Base-by-base conservation (phyloP, 2,329 filamentous ascomycete species). In the Xylaria sp. region DNA sequence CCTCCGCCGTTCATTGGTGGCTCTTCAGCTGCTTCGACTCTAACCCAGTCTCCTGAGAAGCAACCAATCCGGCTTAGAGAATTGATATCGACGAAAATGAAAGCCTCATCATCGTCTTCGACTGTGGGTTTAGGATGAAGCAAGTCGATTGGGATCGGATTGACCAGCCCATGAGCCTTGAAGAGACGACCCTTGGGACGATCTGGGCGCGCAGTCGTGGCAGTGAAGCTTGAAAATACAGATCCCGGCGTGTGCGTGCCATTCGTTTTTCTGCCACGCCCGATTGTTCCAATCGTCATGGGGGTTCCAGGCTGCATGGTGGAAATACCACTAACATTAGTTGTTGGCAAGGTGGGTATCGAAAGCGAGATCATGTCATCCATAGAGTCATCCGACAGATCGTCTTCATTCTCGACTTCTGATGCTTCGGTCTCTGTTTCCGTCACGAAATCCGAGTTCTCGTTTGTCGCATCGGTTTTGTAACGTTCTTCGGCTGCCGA, bases 11-110 rank as follows among this genome's bases (percentile, higher is more conserved):
- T 91, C 18, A 84, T 82, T 25, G 88, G 91, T 68, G 93, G 92
- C 77, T 94, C 93, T 72, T 92, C 87, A 0, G 92, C 88, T 6
- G 89, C 86, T 81, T 97, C 94, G 12, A 98, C 85, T 25, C 92
- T 90, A 12, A 97, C 94, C 96, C 96, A 99, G 78, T 99, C 96
- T 36, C 96, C 96, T 0, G 95, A 98, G 78, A 99, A 99, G 80
- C 95, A 98, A 18, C 95, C 94, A 63, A 99, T 91, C 74, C 94
- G 94, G 15, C 93, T 91, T 23, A 99, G 82, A 1, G 93, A 93
- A 66, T 89, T 91, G 8, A 97, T 91, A 75, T 98, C 94, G 5
- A 99, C 94, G 76, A 95, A 99, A 1, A 98, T 88, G 57, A 96
- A 90, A 1, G 93, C 91, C 74, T 97, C 92, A 72, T 97, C 94